Evolutionary conservation across 768 basidiomycete species (phyloP), one percentile per base, ranked within the genome.

Genomic region (Imleria badia): DNA sequence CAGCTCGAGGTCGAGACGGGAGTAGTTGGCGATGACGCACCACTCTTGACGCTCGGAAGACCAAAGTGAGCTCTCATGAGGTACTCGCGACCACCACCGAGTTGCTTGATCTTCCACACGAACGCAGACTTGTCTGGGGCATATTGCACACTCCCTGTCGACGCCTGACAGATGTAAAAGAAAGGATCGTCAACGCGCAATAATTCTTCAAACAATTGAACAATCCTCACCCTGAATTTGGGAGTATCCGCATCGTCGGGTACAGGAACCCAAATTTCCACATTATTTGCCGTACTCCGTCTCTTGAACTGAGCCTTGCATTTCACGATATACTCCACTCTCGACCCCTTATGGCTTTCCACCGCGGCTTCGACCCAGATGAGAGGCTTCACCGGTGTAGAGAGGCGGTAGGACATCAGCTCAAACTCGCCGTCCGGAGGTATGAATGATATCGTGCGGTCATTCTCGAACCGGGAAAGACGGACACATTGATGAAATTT

Each of bases 401-500:
- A 92, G 0, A 95, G 81, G n/a, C 97, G 87, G 72, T 98, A 98
- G 5, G 89, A 90, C 94, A 98, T 98, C 54, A 98, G 83, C 67
- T 98, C 97, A 66, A 99, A 98, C 70, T 98, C 96, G 65, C 97
- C 97, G 68, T 98, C 96, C 5, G 97, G 96, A 0, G 97, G 97
- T 64, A 98, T 99, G 76, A 99, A 99, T 34, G 92, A 94, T 67
- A 98, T 99, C 1, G 96, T 98, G 56, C 97, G 88, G 74, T 99
- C 96, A 72, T 97, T 98, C 68, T 99, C 97, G 67, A 99, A 99
- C 8, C 96, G 85, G 11, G 94, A 89, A 22, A 99, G 81, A 11
- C 97, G 92, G 12, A 98, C 97, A 66, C 97, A 99, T 79, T 99
- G 97, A 68, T 99, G 97, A 77, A 99, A 99, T 71, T 98, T 98